Evolutionary conservation across 768 basidiomycete species (phyloP), one percentile per base, ranked within the genome.

Genomic region (Podaxis mareebaensis): DNA sequence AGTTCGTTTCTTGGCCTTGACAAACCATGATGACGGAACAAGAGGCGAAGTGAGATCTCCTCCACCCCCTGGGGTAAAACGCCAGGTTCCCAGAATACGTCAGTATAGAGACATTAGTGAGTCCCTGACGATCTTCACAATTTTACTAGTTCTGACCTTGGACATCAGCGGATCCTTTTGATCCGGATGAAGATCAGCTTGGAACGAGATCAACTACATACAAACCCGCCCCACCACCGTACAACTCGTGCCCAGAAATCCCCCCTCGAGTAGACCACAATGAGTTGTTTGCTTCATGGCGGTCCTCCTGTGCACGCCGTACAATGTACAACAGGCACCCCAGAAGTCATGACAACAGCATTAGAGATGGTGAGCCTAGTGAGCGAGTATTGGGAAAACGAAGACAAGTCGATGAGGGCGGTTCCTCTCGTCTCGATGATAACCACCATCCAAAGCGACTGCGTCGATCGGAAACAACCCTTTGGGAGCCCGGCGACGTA

Each of bases 1-100:
- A 53, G 59, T 60, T 8, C 59, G 59, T 6, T 60, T 60, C 24
- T 24, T 39, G 26, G 49, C 49, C 24, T 22, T 24, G 24, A 60
- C 51, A 26, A 24, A 52, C n/a, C 51, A 53, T 20, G 44, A 44
- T n/a, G 59, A 60, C 52, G 59, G 59, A 28, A 52, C 59, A 13
- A 60, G 28, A 22, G 36, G 49, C 51, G 15, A 40, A 6, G 33
- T 60, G 20, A 20, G 49, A 40, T 51, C 49, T 22, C 51, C 59
- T 28, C 59, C 51, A 22, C 59, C 59, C 5, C 49, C 48, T 17
- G 59, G 59, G 22, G 30, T 39, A n/a, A 60, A 46, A 11, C 59
- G 59, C n/a, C 24, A 39, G 30, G 49, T 60, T 24, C 59, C 59
- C 20, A 60, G 59, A 40, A 39, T 42, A 24, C 59, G 49, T 33